Base-by-base conservation (phyloP, 2,329 filamentous ascomycete species). In the Xylaria sp. region DNA sequence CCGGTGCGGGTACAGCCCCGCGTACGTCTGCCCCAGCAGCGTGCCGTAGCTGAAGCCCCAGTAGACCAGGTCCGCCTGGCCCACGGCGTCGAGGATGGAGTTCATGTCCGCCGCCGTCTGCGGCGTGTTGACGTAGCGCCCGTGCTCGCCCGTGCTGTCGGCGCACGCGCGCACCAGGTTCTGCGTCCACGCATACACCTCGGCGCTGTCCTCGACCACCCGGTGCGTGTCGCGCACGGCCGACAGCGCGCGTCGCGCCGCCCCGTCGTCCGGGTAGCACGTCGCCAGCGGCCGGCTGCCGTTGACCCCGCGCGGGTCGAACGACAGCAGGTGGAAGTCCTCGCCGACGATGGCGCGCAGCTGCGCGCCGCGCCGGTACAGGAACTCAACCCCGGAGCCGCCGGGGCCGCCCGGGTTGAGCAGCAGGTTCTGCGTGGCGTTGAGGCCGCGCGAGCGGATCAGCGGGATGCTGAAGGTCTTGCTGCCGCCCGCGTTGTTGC, bases 91-190 rank as follows among this genome's bases (percentile, higher is more conserved):
- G 1, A 80, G 65, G 22, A 80, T 79, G 11, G 66, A 73, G 57
- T 79, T 78, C 76, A 81, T 80, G 54, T 81, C 78, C 26, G 78
- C 75, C 8, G 76, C 78, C 1, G 76, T 77, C 61, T 80, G 77
- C 0, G 77, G 77, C 0, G 78, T 80, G 51, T 80, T 79, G 53
- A 79, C 66, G 54, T 79, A 78, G 7, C 57, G 59, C 2, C 72
- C 75, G 54, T 78, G 65, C 44, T 77, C 75, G 0, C 75, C 76
- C 70, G 74, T 76, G 1, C 66, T 76, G 9, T 80, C 76, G 4
- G 61, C 55, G 44, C 78, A 80, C 0, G 74, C 72, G 9, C 64
- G 66, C 2, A 69, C 76, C 44, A 68, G 73, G 51, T 76, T 78
- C 18, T 70, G 61, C 1, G 75, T 65, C 72, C 72, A 76, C 0